These are phyloP conservation scores for Avicennia marina DNA, from an alignment of 257 asterid species.

Conservation along the genomic window DNA sequence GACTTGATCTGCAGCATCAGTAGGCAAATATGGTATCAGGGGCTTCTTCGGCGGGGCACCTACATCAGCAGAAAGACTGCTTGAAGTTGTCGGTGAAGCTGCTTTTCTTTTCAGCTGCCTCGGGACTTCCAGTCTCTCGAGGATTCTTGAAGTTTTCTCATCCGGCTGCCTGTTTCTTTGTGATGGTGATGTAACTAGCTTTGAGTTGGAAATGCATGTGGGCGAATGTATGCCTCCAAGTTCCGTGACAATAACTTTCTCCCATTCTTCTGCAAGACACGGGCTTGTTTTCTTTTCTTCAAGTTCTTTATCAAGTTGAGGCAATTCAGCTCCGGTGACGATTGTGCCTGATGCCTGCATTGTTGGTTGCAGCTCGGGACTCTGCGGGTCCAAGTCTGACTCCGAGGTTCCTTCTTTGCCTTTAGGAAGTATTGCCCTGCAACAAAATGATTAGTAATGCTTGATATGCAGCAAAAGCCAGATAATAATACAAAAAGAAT, in stretches of 20 bases:
- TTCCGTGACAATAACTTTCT: slow-evolving; percentile 57
- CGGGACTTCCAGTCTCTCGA: slow-evolving; percentile 86
- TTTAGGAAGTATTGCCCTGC: slow-evolving; percentile 62
- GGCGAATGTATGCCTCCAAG: slow-evolving; percentile 46
- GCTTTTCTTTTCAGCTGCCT: slow-evolving; percentile 67
- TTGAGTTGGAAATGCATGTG: slow-evolving; percentile 33
- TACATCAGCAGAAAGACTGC: slow-evolving; percentile 34
- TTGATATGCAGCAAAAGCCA: slow-evolving; percentile 8
- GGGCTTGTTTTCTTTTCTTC: slow-evolving; percentile 30
- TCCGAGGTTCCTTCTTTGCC: slow-evolving; percentile 34
- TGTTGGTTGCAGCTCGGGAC: slow-evolving; percentile 29
- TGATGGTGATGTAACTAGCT: slow-evolving; percentile 42
- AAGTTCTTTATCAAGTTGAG: slow-evolving; percentile 19
- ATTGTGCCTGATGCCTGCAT: slow-evolving; percentile 16
- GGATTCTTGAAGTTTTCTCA: slow-evolving; percentile 79
- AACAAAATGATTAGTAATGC: slow-evolving; percentile 5
- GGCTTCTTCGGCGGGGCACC: slow-evolving; percentile 61
- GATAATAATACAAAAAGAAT: slow-evolving; percentile 1
- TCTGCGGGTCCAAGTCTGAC: slow-evolving; percentile 26
- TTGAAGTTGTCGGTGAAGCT: slow-evolving; percentile 46
- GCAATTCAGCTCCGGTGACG: slow-evolving; percentile 27
- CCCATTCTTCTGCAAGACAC: slow-evolving; percentile 71
- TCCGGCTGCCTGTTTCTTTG: slow-evolving; percentile 54
- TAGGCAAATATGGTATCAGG: slow-evolving; percentile 51
- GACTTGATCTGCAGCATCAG: slow-evolving; percentile 33